Evolutionary conservation across 108 stramenopile genomes (phyloP).

Genomic region (Nitzschia putrida): DNA sequence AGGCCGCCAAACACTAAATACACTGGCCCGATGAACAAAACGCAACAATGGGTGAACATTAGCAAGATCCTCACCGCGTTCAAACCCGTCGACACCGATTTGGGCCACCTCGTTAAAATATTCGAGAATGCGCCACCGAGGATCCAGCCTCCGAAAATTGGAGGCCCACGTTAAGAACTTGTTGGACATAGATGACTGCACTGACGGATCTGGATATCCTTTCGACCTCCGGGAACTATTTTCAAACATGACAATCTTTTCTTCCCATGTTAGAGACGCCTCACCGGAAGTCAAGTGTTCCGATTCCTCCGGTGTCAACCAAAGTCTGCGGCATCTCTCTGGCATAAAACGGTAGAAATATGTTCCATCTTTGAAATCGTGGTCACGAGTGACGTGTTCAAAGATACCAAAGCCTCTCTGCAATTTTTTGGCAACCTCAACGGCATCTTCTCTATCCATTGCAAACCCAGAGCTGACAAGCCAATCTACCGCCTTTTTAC

Average conservation of each 20-base stretch:
- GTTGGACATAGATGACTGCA: not conserved
- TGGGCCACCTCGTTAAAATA: slow-evolving; percentile 64
- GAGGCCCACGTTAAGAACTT: slow-evolving; percentile 39
- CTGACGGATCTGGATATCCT: not conserved
- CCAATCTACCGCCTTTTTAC: slow-evolving; percentile 2
- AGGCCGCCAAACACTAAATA: slow-evolving; percentile 75
- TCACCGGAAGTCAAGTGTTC: not conserved
- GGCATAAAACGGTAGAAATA: slow-evolving; percentile 56
- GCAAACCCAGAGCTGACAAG: slow-evolving; percentile 1
- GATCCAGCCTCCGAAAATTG: slow-evolving; percentile 51
- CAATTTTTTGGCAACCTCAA: slow-evolving; percentile 28
- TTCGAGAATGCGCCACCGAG: slow-evolving; percentile 56
- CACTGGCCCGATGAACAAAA: slow-evolving; percentile 27
- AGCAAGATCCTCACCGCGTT: slow-evolving; percentile 20
- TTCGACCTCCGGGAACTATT: not conserved
- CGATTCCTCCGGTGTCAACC: not conserved
- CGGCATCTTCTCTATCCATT: slow-evolving; percentile 14
- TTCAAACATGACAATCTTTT: not conserved
- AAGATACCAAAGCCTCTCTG: slow-evolving; percentile 40
- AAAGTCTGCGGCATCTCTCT: not conserved
- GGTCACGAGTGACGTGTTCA: slow-evolving; percentile 41
- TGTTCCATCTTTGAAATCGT: slow-evolving; percentile 55
- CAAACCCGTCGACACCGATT: slow-evolving; percentile 35
- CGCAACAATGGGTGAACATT: slow-evolving; percentile 17
- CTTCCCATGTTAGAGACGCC: not conserved